These are phyloP conservation scores for Solanum ossicruentum DNA, from an alignment of 257 asterid genomes.

Conservation along the genomic window DNA sequence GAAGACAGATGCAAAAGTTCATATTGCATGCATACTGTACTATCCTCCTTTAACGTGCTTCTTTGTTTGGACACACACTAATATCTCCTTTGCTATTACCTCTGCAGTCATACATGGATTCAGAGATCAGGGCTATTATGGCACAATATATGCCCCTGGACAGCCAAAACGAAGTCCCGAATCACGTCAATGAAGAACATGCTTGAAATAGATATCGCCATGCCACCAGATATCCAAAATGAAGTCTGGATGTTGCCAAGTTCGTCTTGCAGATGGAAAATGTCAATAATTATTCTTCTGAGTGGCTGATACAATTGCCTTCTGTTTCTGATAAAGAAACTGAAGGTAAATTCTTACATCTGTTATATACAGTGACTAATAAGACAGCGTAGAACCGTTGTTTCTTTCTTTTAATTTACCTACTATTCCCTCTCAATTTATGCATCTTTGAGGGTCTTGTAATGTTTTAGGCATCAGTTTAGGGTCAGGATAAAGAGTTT, in stretches of 20 bases:
- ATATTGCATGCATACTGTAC: not conserved
- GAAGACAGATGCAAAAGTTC: not conserved
- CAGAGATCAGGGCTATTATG: conserved; percentile 93
- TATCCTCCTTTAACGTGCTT: not conserved
- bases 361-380: conserved; percentile 6
- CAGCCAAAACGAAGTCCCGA: conserved; percentile 62
- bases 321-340: not conserved
- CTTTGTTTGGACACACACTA: not conserved
- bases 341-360: conserved; percentile 1
- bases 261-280: not conserved
- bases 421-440: not conserved
- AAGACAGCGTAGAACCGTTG: not conserved
- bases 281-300: not conserved
- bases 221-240: conserved; percentile 1
- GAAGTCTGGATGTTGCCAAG: not conserved
- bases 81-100: not conserved
- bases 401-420: not conserved
- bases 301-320: not conserved
- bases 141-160: conserved; percentile 94
- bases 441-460: not conserved
- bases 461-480: not conserved
- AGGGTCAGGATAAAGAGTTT: not conserved
- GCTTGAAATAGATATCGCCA: conserved; percentile 23
- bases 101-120: conserved; percentile 79
- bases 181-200: conserved; percentile 38